These are phyloP conservation scores for Liriodendron chinense DNA, from an alignment of 164 flowering plant species.

Conservation along the genomic window DNA sequence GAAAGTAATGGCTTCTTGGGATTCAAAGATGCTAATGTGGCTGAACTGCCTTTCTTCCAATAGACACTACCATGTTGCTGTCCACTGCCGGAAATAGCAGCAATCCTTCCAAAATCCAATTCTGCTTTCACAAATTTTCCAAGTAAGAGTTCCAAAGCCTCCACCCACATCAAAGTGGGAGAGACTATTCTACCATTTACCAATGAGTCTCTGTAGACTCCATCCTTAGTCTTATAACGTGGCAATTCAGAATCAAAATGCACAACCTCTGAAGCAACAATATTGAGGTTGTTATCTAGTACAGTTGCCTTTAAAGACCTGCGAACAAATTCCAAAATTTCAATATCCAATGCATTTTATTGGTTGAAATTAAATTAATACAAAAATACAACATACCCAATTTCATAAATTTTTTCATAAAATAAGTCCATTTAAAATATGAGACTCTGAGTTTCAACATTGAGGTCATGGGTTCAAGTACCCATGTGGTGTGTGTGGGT, in stretches of 20 bases:
- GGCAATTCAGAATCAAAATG: slow-evolving; percentile 85
- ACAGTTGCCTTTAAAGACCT: slow-evolving; percentile 96
- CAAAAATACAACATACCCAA: background rate
- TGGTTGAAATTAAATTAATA: background rate
- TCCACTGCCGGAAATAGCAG: slow-evolving; percentile 85
- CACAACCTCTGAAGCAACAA: slow-evolving; percentile 58
- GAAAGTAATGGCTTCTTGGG: slow-evolving; percentile 46
- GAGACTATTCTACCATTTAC: slow-evolving; percentile 85
- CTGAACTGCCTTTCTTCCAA: slow-evolving; percentile 73
- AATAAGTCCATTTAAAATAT: no score
- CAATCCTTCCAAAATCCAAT: slow-evolving; percentile 61
- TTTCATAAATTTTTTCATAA: background rate
- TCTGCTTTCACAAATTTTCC: slow-evolving; percentile 46
- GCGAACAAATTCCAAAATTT: slow-evolving; percentile 11
- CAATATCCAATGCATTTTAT: background rate
- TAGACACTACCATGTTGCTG: slow-evolving; percentile 98
- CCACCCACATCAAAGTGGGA: slow-evolving; percentile 93
- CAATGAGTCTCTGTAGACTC: slow-evolving; percentile 67
- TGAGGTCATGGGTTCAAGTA: no score
- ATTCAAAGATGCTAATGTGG: slow-evolving; percentile 55
- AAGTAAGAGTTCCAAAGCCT: slow-evolving; percentile 73
- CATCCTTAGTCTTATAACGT: slow-evolving; percentile 86
- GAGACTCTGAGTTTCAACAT: no score
- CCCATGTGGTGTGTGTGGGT: no score
- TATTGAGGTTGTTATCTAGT: slow-evolving; percentile 67